Percentiles rank a stretch among this genome's conserved stretches.
phyloP scores from a whole-genome alignment of 371 early-diverging fungal genomes.

The Gilbertella persicaria region DNA sequence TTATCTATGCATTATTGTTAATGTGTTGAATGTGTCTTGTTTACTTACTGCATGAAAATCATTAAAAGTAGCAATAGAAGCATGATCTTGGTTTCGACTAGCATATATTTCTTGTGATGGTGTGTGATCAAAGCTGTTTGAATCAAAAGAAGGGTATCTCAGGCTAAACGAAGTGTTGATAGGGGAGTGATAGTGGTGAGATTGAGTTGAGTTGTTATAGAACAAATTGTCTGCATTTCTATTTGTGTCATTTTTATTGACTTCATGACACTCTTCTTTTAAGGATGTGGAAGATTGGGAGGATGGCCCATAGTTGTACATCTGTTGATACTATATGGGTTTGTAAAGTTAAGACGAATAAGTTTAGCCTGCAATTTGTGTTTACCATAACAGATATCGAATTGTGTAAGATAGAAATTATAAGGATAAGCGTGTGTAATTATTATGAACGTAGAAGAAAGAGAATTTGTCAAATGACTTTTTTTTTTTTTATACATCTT shows the following conservation, averaged over 20 bases:
- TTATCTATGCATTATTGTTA: slow-evolving; percentile 13
- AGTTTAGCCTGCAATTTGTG: background rate
- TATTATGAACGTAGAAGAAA: background rate
- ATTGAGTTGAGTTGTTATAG: background rate
- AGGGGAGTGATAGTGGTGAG: slow-evolving; percentile 2
- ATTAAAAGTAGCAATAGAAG: slow-evolving; percentile 4
- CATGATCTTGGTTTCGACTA: slow-evolving; percentile 7
- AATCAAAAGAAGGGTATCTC: slow-evolving; percentile 17
- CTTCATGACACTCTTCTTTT: slow-evolving; percentile 2
- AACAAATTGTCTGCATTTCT: background rate
- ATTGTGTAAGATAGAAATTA: no score
- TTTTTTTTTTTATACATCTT: slow-evolving; percentile 6
- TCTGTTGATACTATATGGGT: slow-evolving; percentile 20
- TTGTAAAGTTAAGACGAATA: background rate
- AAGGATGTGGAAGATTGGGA: background rate
- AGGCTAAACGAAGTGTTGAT: slow-evolving; percentile 1
- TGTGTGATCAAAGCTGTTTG: slow-evolving; percentile 17
- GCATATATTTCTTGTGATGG: background rate
- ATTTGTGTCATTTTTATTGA: background rate
- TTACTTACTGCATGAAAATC: slow-evolving; percentile 16
- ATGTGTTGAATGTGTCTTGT: background rate
- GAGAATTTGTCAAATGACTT: background rate
- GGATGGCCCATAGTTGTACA: slow-evolving; percentile 20
- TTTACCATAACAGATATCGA: slow-evolving; percentile 3
- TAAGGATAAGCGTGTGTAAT: background rate